Evolutionary conservation across 331 rosid genomes (phyloP), one percentile per base, ranked within the genome.

Genomic region (Rosa hybrid): DNA sequence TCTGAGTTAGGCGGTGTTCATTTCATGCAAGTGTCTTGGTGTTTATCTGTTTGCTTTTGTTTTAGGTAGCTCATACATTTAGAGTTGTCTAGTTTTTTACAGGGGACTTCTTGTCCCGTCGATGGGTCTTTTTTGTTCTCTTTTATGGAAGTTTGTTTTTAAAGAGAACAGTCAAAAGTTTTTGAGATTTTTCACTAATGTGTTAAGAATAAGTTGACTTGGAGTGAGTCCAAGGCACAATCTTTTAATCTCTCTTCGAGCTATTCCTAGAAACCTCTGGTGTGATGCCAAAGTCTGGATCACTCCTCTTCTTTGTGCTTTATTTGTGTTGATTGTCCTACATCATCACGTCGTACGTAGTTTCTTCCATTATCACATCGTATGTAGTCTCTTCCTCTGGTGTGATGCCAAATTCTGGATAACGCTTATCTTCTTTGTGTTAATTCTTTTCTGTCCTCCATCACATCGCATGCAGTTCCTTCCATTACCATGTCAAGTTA

Each of bases 151-250:
- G 42, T 63, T 21, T 1, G 69, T 27, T 63, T 27, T 5, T 0
- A 63, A 63, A 25, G 14, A 23, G 60, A 60, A 4, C 69, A 27
- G 10, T 25, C 2, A 3, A 13, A 7, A 63, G 8, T 60, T 27
- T 11, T 60, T 60, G 1, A 23, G 39, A 11, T 60, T 25, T 10
- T 60, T 60, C 17, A 23, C 39, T 60, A 11, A 11, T 60, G 8
- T 60, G 39, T 60, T 1, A 27, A 60, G 68, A 17, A 23, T 11
- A 21, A 60, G 39, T 60, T 60, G 38, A 20, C 27, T 57, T n/a
- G 27, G 63, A 57, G 30, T 14, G 27, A 70, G 38, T 70, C 74
- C 74, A 70, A 70, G 18, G 50, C 53, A n/a, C 74, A 21, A 51
- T 51, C n/a, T 13, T 53, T 6, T 53, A 53, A 51, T 51, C 16